A percentile compares a stretch with the other conserved stretches of the same genome.
Evolutionary conservation across 768 basidiomycete species (phyloP).

Genomic region (Rhodosporidiobolus sp.): DNA sequence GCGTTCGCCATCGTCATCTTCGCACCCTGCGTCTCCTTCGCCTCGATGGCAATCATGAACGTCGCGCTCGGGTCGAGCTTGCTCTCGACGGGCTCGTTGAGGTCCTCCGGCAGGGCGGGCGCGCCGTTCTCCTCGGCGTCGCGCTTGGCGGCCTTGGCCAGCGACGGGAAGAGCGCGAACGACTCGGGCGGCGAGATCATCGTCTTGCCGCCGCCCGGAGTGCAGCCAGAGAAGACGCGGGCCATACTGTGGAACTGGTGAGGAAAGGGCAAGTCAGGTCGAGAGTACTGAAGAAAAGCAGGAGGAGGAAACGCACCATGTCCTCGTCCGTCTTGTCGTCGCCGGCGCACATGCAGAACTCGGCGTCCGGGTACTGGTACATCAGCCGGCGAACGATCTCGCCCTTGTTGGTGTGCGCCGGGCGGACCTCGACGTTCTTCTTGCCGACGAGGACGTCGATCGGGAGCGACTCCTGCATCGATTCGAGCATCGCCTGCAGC

Average conservation of each 20-base stretch:
- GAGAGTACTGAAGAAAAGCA: neutral
- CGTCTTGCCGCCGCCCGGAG: slow-evolving; percentile 57
- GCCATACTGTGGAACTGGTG: slow-evolving; percentile 36
- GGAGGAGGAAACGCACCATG: slow-evolving; percentile 88
- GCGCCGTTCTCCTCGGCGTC: slow-evolving; percentile 3
- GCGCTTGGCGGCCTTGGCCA: slow-evolving; percentile 24
- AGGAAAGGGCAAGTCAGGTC: neutral
- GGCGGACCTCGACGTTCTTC: slow-evolving; percentile 96
- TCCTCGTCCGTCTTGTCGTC: slow-evolving; percentile 95
- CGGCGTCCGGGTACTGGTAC: slow-evolving; percentile 87
- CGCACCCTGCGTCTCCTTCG: slow-evolving; percentile 26
- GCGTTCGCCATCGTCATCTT: slow-evolving; percentile 42
- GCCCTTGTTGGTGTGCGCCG: slow-evolving; percentile 94
- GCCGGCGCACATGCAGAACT: slow-evolving; percentile 95
- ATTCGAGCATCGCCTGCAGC: slow-evolving; percentile 92
- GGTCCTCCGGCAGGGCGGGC: slow-evolving; percentile 2
- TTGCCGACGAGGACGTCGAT: slow-evolving; percentile 81
- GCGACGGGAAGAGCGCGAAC: slow-evolving; percentile 41
- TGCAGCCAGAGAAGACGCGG: slow-evolving; percentile 33
- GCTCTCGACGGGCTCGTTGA: slow-evolving; percentile 36
- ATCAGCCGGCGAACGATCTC: slow-evolving; percentile 94
- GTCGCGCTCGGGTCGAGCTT: slow-evolving; percentile 35
- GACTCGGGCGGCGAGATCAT: slow-evolving; percentile 56
- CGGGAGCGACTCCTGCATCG: slow-evolving; percentile 87
- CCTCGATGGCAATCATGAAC: slow-evolving; percentile 42